Evolutionary conservation across 2,329 filamentous ascomycete genomes (phyloP), one percentile per base, ranked within the genome.

Genomic region (Aspergillus puulaauensis): DNA sequence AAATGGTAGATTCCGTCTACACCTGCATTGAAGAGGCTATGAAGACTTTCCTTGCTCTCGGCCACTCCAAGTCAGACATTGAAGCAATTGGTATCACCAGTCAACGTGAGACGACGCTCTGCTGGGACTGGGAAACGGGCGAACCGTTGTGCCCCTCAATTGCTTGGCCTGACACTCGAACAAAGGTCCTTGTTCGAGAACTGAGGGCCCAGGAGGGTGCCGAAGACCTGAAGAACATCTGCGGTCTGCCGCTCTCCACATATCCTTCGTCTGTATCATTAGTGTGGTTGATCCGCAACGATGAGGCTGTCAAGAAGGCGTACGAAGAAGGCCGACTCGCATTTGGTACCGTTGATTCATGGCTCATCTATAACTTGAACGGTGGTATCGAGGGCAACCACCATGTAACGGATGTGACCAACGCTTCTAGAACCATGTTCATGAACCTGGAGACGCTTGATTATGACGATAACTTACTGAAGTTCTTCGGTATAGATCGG

Each of bases 401-500:
- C 44, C 87, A 90, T 70, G 90, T 96, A 57, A 95, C 92, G 0
- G 92, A 96, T 73, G 86, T 88, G 48, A 91, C 90, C 60, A 96
- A 96, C 72, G 92, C 92, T 19, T 93, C 90, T 53, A 82, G 92
- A 69, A 96, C 92, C 60, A 96, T 96, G 91, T 95, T 96, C 75
- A 93, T 96, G 88, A 91, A 96, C 76, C 81, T 96, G 54, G 83
- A 86, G 66, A 93, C 87, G 11, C 81, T 91, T 58, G 75, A 92
- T 67, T 96, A 96, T 75, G 90, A 93, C 71, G 86, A 91, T 56
- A 81, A 82, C 41, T 82, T 96, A 24, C 79, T 96, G 24, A 77
- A 85, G 23, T 96, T 96, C 78, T 96, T 96, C 75, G 85, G 84
- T 46, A 83, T 96, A 61, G 87, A 93, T 71, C 77, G 79, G 55